Evolutionary conservation across 2,329 filamentous ascomycete species (phyloP).

Genomic region (Onygenales sp.): DNA sequence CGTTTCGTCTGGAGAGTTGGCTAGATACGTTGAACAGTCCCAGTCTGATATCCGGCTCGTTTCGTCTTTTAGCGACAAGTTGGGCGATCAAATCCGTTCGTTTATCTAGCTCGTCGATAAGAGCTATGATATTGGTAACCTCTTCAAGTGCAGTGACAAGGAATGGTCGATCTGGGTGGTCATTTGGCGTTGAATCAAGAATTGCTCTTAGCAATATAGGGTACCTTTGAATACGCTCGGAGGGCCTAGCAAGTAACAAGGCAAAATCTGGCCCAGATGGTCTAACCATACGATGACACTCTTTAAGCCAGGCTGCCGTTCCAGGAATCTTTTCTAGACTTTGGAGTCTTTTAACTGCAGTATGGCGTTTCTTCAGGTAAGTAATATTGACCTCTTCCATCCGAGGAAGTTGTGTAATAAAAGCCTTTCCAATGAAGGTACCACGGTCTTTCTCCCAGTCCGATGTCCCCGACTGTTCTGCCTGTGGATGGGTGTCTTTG

Average conservation of each 20-base stretch:
- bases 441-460: constrained; percentile 57
- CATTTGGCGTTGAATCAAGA: too few species aligned
- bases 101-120: too few species aligned
- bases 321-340: background rate
- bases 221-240: background rate
- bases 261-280: background rate
- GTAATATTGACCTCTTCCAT: constrained; percentile 57
- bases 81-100: too few species aligned
- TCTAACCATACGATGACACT: background rate
- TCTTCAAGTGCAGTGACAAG: too few species aligned
- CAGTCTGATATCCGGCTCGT: too few species aligned
- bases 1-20: too few species aligned
- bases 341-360: constrained; percentile 42
- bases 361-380: constrained; percentile 55
- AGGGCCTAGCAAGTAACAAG: background rate
- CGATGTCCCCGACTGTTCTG: constrained; percentile 29
- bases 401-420: constrained; percentile 43
- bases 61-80: too few species aligned
- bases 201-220: background rate
- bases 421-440: constrained; percentile 50
- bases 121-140: too few species aligned
- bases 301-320: background rate
- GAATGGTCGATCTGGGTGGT: too few species aligned
- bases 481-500: background rate
- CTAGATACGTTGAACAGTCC: too few species aligned